These are phyloP conservation scores for Canavalia gladiata DNA, from an alignment of 306 rosid genomes.

Conservation along the genomic window DNA sequence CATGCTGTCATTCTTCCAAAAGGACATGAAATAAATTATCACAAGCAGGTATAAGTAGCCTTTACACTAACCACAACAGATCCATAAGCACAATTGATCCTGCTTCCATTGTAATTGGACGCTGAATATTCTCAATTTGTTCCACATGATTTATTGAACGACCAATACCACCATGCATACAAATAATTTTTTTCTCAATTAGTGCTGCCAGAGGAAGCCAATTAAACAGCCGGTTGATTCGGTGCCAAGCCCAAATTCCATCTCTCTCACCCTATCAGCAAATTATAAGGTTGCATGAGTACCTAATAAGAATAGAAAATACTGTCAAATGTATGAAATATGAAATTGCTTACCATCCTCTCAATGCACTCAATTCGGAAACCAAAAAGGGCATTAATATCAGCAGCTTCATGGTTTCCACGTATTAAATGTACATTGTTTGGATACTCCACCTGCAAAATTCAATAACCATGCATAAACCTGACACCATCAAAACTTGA, in stretches of 20 bases:
- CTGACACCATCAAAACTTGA: constrained; percentile 40
- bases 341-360: constrained; percentile 74
- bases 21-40: constrained; percentile 10
- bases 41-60: constrained; percentile 41
- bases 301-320: constrained; percentile 40
- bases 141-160: constrained; percentile 95
- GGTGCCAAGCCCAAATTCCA: constrained; percentile 99
- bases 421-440: constrained; percentile 93
- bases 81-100: constrained; percentile 99
- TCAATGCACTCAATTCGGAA: constrained; percentile 98
- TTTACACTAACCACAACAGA: constrained; percentile 82
- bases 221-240: constrained; percentile 90
- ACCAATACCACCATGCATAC: constrained; percentile 99
- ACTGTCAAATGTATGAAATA: constrained; percentile 18
- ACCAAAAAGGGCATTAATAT: constrained; percentile 98
- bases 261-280: constrained; percentile 90
- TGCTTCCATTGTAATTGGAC: constrained; percentile 98
- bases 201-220: constrained; percentile 99
- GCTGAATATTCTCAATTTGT: constrained; percentile 94
- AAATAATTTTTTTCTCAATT: constrained; percentile 93
- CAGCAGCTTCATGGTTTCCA: constrained; percentile 99
- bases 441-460: constrained; percentile 89
- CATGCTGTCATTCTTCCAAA: constrained; percentile 49
- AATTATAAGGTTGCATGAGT: constrained; percentile 47
- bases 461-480: constrained; percentile 35